Conservation (phyloP, 345 rosid species). For the Salix purpurea region DNA sequence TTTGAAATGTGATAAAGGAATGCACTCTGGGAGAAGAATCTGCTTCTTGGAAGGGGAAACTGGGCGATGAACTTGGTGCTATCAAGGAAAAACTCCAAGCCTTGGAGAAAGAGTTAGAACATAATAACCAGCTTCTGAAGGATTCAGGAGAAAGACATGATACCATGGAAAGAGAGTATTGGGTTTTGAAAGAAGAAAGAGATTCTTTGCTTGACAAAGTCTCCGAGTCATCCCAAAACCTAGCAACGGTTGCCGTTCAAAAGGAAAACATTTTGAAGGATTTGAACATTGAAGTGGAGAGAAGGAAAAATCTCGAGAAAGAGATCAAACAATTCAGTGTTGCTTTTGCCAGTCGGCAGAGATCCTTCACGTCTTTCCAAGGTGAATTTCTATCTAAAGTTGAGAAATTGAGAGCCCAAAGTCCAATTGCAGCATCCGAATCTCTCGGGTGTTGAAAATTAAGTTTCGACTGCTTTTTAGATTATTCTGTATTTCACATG, state of each 20-base stretch:
- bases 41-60: constrained; percentile 38
- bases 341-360: constrained; percentile 62
- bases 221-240: constrained; percentile 44
- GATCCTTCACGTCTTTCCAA: constrained; percentile 51
- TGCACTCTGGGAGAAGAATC: constrained; percentile 39
- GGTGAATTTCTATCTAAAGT: constrained; percentile 59
- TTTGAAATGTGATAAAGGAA: constrained; percentile 58
- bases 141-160: constrained; percentile 45
- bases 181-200: constrained; percentile 55
- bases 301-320: constrained; percentile 62
- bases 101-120: constrained; percentile 45
- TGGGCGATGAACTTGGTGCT: constrained; percentile 37
- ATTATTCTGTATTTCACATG: background rate
- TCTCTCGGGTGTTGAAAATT: constrained; percentile 29
- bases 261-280: constrained; percentile 64
- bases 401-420: constrained; percentile 48
- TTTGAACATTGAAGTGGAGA: constrained; percentile 49
- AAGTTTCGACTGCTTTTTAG: too few relatives aligned
- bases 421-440: constrained; percentile 39
- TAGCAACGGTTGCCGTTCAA: constrained; percentile 36
- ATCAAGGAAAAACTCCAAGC: constrained; percentile 46
- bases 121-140: constrained; percentile 42
- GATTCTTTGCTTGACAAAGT: constrained; percentile 40
- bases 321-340: constrained; percentile 64
- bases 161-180: constrained; percentile 54